These are phyloP conservation scores for Alternaria ethzedia DNA, from an alignment of 2,329 filamentous ascomycete species.

Conservation along the genomic window DNA sequence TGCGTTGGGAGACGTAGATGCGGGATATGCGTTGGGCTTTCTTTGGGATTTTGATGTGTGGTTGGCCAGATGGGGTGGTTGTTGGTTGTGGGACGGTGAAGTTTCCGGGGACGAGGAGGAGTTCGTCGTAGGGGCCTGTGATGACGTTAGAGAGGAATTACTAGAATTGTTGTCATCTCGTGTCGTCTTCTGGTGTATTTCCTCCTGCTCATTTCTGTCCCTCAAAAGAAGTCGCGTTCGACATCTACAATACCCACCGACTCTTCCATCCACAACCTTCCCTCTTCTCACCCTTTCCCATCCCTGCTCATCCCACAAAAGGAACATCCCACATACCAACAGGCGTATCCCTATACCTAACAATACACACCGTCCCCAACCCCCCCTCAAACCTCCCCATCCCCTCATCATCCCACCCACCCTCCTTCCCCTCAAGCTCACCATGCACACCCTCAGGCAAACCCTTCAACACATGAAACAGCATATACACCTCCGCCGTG, in stretches of 20 bases:
- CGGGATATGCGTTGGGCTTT: constrained; percentile 37
- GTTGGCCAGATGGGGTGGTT: neutral
- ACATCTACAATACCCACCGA: neutral
- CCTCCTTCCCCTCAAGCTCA: constrained; percentile 29
- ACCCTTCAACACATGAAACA: constrained; percentile 29
- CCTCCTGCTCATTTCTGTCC: neutral
- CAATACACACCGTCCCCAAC: constrained; percentile 34
- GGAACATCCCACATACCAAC: constrained; percentile 33
- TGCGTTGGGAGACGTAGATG: constrained; percentile 45
- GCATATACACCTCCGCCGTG: constrained; percentile 33
- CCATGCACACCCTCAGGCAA: constrained; percentile 38
- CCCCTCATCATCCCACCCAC: constrained; percentile 17
- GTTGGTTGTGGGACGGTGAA: constrained; percentile 33
- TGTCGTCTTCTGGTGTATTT: neutral
- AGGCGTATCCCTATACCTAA: constrained; percentile 40
- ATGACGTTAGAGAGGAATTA: neutral
- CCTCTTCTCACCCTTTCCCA: too few species aligned
- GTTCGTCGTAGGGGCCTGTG: constrained; percentile 41
- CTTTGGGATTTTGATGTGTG: constrained; percentile 24
- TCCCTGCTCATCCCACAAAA: neutral
- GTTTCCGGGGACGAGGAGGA: constrained; percentile 40
- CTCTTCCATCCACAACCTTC: neutral
- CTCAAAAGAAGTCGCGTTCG: neutral
- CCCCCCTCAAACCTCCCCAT: constrained; percentile 35
- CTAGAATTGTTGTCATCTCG: too few species aligned